These are phyloP conservation scores for Cyclotella distinguenda DNA, from an alignment of 108 stramenopile genomes.

Conservation along the genomic window DNA sequence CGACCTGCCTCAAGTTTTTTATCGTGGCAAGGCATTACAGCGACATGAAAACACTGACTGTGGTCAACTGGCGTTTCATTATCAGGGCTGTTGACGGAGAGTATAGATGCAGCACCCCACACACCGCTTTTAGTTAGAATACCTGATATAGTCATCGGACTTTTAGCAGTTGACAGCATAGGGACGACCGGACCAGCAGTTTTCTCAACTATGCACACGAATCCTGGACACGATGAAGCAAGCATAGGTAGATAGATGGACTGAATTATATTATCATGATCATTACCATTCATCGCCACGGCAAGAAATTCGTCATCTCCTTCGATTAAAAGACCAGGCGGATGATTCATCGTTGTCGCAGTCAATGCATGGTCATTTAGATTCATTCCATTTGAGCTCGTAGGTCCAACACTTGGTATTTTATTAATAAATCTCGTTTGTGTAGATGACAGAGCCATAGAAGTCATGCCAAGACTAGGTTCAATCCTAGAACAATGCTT, in stretches of 20 bases:
- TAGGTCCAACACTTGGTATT: not conserved
- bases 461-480: slow-evolving; percentile 17
- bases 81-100: not conserved
- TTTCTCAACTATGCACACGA: slow-evolving; percentile 99
- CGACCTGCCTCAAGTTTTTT: slow-evolving; percentile 98
- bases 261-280: slow-evolving; percentile 1
- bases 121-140: slow-evolving; percentile 40
- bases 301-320: slow-evolving; percentile 25
- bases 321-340: slow-evolving; percentile 37
- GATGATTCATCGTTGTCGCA: slow-evolving; percentile 30
- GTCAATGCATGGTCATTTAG: slow-evolving; percentile 22
- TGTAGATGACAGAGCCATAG: slow-evolving; percentile 48
- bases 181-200: slow-evolving; percentile 78
- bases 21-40: slow-evolving; percentile 98
- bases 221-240: slow-evolving; percentile 94
- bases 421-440: slow-evolving; percentile 41
- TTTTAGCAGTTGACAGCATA: slow-evolving; percentile 79
- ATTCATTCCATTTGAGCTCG: not conserved
- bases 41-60: slow-evolving; percentile 42
- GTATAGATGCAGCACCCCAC: not conserved
- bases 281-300: not conserved
- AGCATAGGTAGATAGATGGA: slow-evolving; percentile 67
- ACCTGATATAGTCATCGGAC: slow-evolving; percentile 74
- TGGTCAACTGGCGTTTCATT: not conserved
- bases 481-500: not conserved